Evolutionary conservation across 495 filamentous ascomycete genomes (phyloP).

Genomic region (Letharia columbiana): DNA sequence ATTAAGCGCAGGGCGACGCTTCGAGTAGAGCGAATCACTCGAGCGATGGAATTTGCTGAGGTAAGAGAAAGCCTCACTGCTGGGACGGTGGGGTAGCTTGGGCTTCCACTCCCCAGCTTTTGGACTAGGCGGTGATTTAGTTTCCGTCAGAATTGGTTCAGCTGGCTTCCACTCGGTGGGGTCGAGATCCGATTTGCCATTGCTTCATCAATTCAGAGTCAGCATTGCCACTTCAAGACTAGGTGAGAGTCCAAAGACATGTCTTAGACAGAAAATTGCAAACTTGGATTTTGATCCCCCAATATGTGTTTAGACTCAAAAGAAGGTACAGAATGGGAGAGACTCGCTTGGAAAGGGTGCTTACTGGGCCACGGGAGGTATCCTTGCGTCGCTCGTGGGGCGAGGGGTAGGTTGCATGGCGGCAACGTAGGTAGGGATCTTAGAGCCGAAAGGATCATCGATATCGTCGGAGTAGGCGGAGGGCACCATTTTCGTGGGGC

Average conservation of each 20-base stretch:
- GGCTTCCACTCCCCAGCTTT: slow-evolving; percentile 12
- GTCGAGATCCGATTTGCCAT: slow-evolving; percentile 45
- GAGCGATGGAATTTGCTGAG: slow-evolving; percentile 39
- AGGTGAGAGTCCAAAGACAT: neutral
- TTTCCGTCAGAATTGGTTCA: slow-evolving; percentile 28
- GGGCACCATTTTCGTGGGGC: slow-evolving; percentile 21
- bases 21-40: slow-evolving; percentile 23
- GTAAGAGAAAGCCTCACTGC: slow-evolving; percentile 42
- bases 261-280: neutral
- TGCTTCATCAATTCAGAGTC: slow-evolving; percentile 1
- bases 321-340: neutral
- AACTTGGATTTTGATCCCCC: neutral
- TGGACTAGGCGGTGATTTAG: slow-evolving; percentile 2
- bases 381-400: slow-evolving; percentile 30
- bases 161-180: slow-evolving; percentile 53
- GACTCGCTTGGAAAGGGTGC: neutral
- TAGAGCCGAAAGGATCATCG: slow-evolving; percentile 19
- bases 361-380: slow-evolving; percentile 34
- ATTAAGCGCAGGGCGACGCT: slow-evolving; percentile 23
- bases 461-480: slow-evolving; percentile 31
- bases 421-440: slow-evolving; percentile 35
- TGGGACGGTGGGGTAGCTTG: slow-evolving; percentile 25
- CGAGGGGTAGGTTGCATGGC: slow-evolving; percentile 28
- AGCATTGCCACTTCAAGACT: neutral
- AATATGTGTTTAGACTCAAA: neutral